phyloP scores from a whole-genome alignment of 768 basidiomycete genomes.

The Tylopilus vinaceipallidus region DNA sequence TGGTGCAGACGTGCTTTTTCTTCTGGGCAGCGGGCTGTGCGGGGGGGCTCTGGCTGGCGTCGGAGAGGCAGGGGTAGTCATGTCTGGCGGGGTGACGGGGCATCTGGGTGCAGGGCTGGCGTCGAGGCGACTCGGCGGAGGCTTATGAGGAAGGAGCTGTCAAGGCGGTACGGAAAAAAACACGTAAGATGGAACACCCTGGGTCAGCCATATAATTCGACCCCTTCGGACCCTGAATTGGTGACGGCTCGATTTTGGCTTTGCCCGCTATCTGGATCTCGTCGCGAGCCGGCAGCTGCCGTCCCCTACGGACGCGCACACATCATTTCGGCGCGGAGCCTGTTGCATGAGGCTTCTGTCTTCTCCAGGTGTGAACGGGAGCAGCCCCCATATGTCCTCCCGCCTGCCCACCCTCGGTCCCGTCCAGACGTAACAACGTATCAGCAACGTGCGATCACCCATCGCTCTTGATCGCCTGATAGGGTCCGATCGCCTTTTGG shows the following conservation, averaged over 20 bases:
- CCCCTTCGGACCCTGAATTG: conserved; percentile 34
- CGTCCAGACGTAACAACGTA: conserved; percentile 29
- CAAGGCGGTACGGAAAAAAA: conserved; percentile 37
- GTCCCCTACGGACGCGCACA: conserved; percentile 25
- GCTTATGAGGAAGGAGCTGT: conserved; percentile 36
- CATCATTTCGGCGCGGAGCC: conserved; percentile 33
- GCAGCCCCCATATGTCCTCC: conserved; percentile 1
- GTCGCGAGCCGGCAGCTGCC: conserved; percentile 31
- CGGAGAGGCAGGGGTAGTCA: conserved; percentile 30
- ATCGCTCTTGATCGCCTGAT: conserved; percentile 27
- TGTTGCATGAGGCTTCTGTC: conserved; percentile 17
- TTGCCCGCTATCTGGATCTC: conserved; percentile 32
- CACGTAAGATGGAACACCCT: conserved; percentile 28
- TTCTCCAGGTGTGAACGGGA: conserved; percentile 22
- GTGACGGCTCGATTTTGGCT: conserved; percentile 34
- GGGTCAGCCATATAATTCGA: conserved; percentile 26
- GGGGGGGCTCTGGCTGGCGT: conserved; percentile 24
- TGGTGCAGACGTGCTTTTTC: conserved; percentile 59
- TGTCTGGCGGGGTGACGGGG: conserved; percentile 32
- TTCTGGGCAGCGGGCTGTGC: conserved; percentile 14
- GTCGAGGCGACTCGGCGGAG: conserved; percentile 25
- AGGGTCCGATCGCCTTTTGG: conserved; percentile 16
- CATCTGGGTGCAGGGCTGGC: conserved; percentile 34
- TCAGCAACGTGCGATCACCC: conserved; percentile 28
- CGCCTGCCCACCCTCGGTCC: conserved; percentile 31